Evolutionary conservation across 2,329 filamentous ascomycete genomes (phyloP).

Genomic region (Botryotinia convoluta): DNA sequence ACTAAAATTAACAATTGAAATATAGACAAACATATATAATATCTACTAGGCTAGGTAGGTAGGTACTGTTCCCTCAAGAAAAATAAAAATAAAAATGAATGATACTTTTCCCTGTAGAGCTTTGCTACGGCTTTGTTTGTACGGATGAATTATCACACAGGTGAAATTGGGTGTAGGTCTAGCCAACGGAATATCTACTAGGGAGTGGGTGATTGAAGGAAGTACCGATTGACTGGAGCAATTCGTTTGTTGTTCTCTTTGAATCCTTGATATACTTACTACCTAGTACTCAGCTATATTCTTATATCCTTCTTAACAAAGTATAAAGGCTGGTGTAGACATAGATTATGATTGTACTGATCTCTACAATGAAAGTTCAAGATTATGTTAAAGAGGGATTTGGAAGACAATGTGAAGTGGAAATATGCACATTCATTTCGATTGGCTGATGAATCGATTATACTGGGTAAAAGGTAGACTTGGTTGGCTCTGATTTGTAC

Average conservation of each 20-base stretch:
- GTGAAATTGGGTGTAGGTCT: background rate
- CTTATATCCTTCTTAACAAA: background rate
- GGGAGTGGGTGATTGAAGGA: background rate
- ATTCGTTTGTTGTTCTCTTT: background rate
- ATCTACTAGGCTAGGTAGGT: too few relatives aligned
- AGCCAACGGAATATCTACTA: background rate
- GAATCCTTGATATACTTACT: background rate
- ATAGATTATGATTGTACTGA: background rate
- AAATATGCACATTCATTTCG: background rate
- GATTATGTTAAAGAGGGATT: background rate
- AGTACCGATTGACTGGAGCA: background rate
- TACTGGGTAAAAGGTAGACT: too few relatives aligned
- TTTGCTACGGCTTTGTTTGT: background rate
- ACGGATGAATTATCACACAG: background rate
- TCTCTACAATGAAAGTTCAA: background rate
- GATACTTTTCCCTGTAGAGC: background rate
- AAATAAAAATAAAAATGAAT: background rate
- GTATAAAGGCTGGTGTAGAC: background rate
- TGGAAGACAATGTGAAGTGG: background rate
- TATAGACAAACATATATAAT: background rate
- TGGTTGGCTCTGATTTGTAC: background rate
- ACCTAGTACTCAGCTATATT: background rate
- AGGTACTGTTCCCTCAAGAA: background rate
- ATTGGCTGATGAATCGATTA: background rate
- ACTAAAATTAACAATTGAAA: background rate